phyloP scores from a whole-genome alignment of 176 grass and related monocot species.

The Sorghum bicolor region DNA sequence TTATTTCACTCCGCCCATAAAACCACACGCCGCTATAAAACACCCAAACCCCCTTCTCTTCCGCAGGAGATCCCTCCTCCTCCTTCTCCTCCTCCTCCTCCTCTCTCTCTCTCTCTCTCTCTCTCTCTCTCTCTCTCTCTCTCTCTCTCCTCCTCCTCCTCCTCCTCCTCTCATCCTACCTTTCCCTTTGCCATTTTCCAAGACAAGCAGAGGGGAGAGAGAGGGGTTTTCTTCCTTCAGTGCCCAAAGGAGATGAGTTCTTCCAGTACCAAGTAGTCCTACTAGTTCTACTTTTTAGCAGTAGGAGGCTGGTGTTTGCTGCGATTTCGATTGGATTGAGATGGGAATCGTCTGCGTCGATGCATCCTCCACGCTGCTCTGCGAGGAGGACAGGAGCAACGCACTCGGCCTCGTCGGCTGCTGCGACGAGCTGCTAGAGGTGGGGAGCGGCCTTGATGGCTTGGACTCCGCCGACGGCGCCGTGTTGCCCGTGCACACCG shows the following conservation, averaged over 20 bases:
- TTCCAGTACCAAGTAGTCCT: background rate
- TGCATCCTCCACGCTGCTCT: constrained; percentile 49
- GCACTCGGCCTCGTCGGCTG: constrained; percentile 45
- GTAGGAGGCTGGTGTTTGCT: background rate
- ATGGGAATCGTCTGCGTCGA: constrained; percentile 46
- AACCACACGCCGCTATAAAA: constrained; percentile 36
- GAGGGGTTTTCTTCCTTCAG: background rate
- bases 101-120: background rate
- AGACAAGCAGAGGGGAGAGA: background rate
- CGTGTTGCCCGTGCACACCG: constrained; percentile 50
- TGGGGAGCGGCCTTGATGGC: constrained; percentile 25
- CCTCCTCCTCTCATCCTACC: background rate
- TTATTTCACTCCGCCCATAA: background rate
- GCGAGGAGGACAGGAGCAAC: constrained; percentile 60
- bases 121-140: background rate
- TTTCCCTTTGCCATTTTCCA: constrained; percentile 37
- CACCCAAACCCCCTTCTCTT: constrained; percentile 31
- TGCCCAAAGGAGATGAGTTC: background rate
- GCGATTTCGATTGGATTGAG: constrained; percentile 7
- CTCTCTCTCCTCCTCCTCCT: no score
- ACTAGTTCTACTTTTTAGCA: background rate
- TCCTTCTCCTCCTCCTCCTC: no score
- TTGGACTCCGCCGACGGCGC: background rate
- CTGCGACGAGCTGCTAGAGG: constrained; percentile 19
- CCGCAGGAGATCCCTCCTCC: constrained; percentile 21